Base-by-base conservation (phyloP, 2,329 filamentous ascomycete genomes). In the Pseudonectria foliicola region DNA sequence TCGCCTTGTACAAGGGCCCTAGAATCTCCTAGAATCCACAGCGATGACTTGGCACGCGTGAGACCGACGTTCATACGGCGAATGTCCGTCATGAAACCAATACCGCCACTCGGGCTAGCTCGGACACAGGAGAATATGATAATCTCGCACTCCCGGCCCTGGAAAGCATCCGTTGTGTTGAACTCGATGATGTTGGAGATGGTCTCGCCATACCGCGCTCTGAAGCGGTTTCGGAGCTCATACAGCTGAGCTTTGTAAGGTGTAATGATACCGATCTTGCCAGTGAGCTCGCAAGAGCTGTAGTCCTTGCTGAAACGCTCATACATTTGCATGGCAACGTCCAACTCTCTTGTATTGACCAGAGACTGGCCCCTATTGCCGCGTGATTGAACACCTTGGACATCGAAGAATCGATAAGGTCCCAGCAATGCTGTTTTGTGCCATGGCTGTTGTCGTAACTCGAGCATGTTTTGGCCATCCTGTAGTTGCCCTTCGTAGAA, bases 51-150 rank as follows among this genome's bases (percentile, higher is more conserved):
- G 5, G 92, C 93, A 69, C 92, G 83, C 14, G 92, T 98, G 40
- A 98, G 71, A 66, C 92, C 92, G 53, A 98, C 92, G 61, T 98
- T 98, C 93, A 98, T 96, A 71, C 92, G 90, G 39, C 92, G 80
- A 55, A 98, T 95, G 59, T 98, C 92, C 35, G 86, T 85, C 75
- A 98, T 82, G 77, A 98, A 98, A 71, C 92, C 92, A 54, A 98
- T 95, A 52, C 90, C 88, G n/a, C 85, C 84, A 7, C 82, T 85
- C n/a, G 85, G 77, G 21, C 84, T 90, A 14, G 92, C 90, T 65
- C 92, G 82, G 42, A 98, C 92, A 60, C 93, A 98, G 27, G 92
- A 96, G 67, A 98, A 98, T 45, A 98, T 96, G 60, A 98, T 96
- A 44, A 98, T 82, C 56, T 98, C 92, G 53, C 88, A 92, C 62